Base-by-base conservation (phyloP, 2,329 filamentous ascomycete genomes). In the Coniella lustricola region DNA sequence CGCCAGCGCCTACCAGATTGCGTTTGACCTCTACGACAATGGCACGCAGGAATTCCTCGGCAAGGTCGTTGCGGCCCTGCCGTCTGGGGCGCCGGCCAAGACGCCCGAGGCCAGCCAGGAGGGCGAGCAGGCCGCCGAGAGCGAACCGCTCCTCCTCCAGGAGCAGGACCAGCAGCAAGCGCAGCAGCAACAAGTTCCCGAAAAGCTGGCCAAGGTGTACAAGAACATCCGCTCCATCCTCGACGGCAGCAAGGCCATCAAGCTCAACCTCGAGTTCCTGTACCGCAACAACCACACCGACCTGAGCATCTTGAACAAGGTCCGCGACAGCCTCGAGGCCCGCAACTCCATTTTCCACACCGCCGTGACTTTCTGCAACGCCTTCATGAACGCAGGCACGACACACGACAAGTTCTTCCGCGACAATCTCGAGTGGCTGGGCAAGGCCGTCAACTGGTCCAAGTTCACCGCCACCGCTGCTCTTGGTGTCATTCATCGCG, bases 291-390 rank as follows among this genome's bases (percentile, higher is more conserved):
- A 96, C 70, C 90, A 86, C 62, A 90, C 90, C 34, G 93, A 98
- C 62, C 78, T 90, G 55, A 86, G 83, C 59, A 93, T 98, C 53
- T 74, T 98, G 50, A 96, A 96, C 76, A 96, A 95, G 71, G 84
- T 98, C 38, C 86, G 91, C 44, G 93, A 98, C 65, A 96, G 90
- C 58, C 73, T 98, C 14, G 93, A 98, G 64, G 49, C 90, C 32
- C 82, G 94, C 46, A 97, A 95, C 70, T 97, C 91, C 29, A 98
- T 98, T 58, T 97, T 97, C 77, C 93, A 98, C 67, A 95, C 90
- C 1, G 90, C 90, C 3, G 89, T 98, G 48, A 97, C 93, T 1
- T 93, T 98, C 61, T 93, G 91, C 62, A 97, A 97, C 61, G 93
- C 90, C 10, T 97, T 98, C 66, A 98, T 98, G 93, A 95, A 98